Evolutionary conservation across 1,284 basidiomycete genomes (phyloP), one percentile per base, ranked within the genome.

Genomic region (Moesziomyces sp.): DNA sequence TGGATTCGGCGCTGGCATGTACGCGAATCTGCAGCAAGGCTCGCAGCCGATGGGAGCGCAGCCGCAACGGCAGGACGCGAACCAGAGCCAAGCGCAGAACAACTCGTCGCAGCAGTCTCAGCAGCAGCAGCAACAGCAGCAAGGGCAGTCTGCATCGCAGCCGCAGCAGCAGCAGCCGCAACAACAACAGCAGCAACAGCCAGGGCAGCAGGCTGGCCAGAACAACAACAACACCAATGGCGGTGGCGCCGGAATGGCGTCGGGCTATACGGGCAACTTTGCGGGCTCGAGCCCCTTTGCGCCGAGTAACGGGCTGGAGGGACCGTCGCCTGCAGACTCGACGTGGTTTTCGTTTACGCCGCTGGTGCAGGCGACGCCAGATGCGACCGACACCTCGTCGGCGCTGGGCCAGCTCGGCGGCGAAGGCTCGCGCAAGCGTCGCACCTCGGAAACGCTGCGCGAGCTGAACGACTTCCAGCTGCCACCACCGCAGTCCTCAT

Each of bases 321-420:
- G 70, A 8, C 70, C 70, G 7, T 70, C 65, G 14, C 76, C 76
- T 1, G 76, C 74, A 8, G 74, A 78, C 30, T 76, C 74, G 19
- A 78, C 76, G 11, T 78, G 74, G 58, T 78, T 78, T 34, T 66
- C 63, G 2, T 78, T 71, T 40, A 78, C 76, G 5, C 76, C 76
- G 3, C 57, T 75, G 11, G 62, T 72, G 5, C 67, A 69, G 52
- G 26, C 64, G 18, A 71, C 45, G 6, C 40, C 46, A 7, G 54
- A 54, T 14, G 42, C 28, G 2, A 50, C 35, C 44, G 65, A 58
- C 34, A 13, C 35, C 3, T 56, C 50, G 16, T 74, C 72, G 2
- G 75, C 72, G 26, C 46, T 77, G 13, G 75, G 75, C 0, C 67
- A 66, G 34, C 34, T 77, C 19, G 75, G 75, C 2, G 75, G 75